Evolutionary conservation across 164 flowering plant genomes (phyloP).

Genomic region (Paratinospora sagittata): DNA sequence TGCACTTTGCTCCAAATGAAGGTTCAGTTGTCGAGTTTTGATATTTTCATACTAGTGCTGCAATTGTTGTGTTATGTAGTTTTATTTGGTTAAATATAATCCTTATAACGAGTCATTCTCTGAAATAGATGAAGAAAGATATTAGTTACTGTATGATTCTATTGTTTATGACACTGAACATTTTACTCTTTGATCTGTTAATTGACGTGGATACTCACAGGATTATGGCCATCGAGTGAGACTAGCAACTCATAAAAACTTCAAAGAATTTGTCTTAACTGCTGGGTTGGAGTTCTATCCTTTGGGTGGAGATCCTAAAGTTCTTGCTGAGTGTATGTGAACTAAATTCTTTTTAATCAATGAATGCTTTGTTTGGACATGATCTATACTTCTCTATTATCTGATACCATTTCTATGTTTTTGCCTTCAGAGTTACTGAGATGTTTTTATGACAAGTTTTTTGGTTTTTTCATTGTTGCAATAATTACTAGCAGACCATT

Average conservation of each 20-base stretch:
- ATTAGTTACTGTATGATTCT: neutral
- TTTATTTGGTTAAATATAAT: neutral
- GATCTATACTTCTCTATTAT: neutral
- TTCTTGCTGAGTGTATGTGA: constrained; percentile 94
- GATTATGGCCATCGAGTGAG: constrained; percentile 99
- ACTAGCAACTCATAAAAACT: constrained; percentile 94
- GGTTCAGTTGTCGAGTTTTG: neutral
- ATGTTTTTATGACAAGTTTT: neutral
- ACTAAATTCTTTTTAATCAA: constrained; percentile 9
- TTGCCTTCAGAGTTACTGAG: neutral
- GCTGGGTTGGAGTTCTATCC: constrained; percentile 98
- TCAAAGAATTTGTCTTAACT: constrained; percentile 92
- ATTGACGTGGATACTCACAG: constrained; percentile 29
- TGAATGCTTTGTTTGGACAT: neutral
- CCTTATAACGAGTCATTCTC: neutral
- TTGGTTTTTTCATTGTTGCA: neutral
- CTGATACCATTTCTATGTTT: neutral
- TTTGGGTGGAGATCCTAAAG: constrained; percentile 96
- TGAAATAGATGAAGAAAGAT: neutral
- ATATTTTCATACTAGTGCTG: neutral
- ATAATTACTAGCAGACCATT: neutral
- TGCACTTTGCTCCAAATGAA: neutral
- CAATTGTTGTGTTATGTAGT: neutral
- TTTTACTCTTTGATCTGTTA: neutral
- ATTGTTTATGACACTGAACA: neutral